A percentile compares a stretch with the other conserved stretches of the same genome.
These are phyloP conservation scores for Tuber borchii DNA, from an alignment of 495 filamentous ascomycete species.

Conservation along the genomic window DNA sequence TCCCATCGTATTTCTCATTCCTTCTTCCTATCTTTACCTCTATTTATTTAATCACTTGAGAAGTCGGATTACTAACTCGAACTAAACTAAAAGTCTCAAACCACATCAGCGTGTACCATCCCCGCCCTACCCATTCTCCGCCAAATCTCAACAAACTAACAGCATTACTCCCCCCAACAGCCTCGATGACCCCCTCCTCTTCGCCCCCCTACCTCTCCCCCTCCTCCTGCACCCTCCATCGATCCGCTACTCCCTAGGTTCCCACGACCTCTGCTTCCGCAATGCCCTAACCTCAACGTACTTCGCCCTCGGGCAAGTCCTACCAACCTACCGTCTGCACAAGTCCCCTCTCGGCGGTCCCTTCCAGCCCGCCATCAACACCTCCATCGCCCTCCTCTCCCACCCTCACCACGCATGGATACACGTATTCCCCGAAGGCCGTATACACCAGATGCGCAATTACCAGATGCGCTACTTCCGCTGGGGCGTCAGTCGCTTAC, in stretches of 20 bases:
- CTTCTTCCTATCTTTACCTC: not conserved
- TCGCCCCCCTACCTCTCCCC: conserved; percentile 72
- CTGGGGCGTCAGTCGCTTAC: conserved; percentile 85
- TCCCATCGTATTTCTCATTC: conserved; percentile 4
- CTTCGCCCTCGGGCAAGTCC: conserved; percentile 79
- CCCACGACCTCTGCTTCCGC: conserved; percentile 84
- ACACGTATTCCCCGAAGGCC: conserved; percentile 93
- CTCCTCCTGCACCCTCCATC: conserved; percentile 65
- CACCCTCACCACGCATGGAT: conserved; percentile 56
- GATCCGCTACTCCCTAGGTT: conserved; percentile 77
- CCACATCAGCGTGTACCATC: conserved; percentile 87
- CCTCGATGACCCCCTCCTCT: conserved; percentile 88
- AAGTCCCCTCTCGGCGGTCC: conserved; percentile 69
- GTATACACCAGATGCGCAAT: conserved; percentile 76
- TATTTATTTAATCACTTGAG: conserved; percentile 7
- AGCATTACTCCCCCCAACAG: conserved; percentile 47
- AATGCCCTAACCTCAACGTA: conserved; percentile 55
- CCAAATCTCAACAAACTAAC: not conserved
- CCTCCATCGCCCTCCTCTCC: conserved; percentile 71
- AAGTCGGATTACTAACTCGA: not conserved
- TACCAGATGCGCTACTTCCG: conserved; percentile 91
- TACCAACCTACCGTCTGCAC: conserved; percentile 74
- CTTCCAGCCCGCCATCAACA: conserved; percentile 81
- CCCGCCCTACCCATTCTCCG: not conserved
- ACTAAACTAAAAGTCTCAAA: conserved; percentile 65